phyloP scores from a whole-genome alignment of 345 rosid genomes.

The Camelina laxa region DNA sequence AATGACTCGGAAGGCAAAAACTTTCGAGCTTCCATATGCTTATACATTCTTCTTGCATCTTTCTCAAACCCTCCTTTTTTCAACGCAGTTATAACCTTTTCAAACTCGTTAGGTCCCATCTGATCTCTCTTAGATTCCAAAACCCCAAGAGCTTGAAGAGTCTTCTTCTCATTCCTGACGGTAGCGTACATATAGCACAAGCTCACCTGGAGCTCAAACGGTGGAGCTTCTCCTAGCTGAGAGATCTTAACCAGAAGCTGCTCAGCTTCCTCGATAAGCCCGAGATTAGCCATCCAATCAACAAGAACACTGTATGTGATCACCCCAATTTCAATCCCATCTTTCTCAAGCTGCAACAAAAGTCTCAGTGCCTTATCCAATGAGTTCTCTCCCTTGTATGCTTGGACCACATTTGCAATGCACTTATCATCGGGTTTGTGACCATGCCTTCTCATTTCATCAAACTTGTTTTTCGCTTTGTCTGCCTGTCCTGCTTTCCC shows the following conservation, averaged over 20 bases:
- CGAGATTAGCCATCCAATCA: conserved; percentile 76
- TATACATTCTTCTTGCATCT: conserved; percentile 63
- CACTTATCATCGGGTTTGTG: conserved; percentile 67
- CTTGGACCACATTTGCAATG: conserved; percentile 64
- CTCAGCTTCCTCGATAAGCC: conserved; percentile 84
- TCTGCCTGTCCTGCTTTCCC: conserved; percentile 56
- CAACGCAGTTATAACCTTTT: conserved; percentile 64
- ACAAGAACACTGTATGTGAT: conserved; percentile 71
- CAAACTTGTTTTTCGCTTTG: conserved; percentile 64
- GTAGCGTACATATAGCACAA: conserved; percentile 81
- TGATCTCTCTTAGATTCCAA: conserved; percentile 59
- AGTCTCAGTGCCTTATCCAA: conserved; percentile 77
- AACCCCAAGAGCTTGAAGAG: conserved; percentile 75
- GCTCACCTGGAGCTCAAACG: conserved; percentile 67
- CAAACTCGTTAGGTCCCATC: conserved; percentile 60
- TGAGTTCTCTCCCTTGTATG: conserved; percentile 62
- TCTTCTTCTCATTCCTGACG: conserved; percentile 71
- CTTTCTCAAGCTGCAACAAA: conserved; percentile 75
- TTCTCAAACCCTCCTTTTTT: conserved; percentile 62
- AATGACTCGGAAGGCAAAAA: conserved; percentile 50
- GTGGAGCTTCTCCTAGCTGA: conserved; percentile 78
- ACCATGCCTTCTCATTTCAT: conserved; percentile 62
- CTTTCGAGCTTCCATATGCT: conserved; percentile 64
- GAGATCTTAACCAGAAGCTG: conserved; percentile 70
- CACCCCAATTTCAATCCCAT: conserved; percentile 77